Conservation (phyloP, 2,329 filamentous ascomycete species). For the Monilinia fructigena region DNA sequence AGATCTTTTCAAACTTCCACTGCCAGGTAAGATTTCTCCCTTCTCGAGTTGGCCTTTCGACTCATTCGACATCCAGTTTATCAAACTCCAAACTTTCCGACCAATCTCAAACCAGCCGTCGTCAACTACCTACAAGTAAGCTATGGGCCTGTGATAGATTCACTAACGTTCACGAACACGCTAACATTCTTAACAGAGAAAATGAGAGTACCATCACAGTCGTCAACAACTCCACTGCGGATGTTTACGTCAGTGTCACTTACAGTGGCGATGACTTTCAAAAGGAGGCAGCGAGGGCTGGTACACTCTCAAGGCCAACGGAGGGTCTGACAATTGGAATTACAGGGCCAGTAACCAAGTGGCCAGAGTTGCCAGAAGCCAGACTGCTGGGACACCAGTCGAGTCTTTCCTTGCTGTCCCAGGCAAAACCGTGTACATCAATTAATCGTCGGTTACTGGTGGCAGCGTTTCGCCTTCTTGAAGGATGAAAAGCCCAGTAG, state of each 20-base stretch:
- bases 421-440: not conserved
- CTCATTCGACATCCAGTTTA: not conserved
- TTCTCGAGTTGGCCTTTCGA: not conserved
- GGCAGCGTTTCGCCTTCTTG: not conserved
- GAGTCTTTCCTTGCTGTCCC: slow-evolving; percentile 13
- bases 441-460: slow-evolving; percentile 2
- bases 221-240: slow-evolving; percentile 1
- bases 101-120: not conserved
- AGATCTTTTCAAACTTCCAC: not conserved
- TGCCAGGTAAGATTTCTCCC: slow-evolving; percentile 8
- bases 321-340: slow-evolving; percentile 9
- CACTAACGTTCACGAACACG: not conserved
- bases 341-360: slow-evolving; percentile 4
- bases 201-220: slow-evolving; percentile 16
- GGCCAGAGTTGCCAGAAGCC: slow-evolving; percentile 7
- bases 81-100: not conserved
- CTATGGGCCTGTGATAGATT: not conserved
- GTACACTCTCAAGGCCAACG: not conserved
- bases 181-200: slow-evolving; percentile 12
- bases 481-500: not conserved
- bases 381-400: not conserved
- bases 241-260: slow-evolving; percentile 14
- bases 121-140: slow-evolving; percentile 4
- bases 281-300: slow-evolving; percentile 11
- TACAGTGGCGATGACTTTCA: slow-evolving; percentile 2